These are phyloP conservation scores for Aegilops speltoides DNA, from an alignment of 176 grass and related monocot genomes.

Conservation along the genomic window DNA sequence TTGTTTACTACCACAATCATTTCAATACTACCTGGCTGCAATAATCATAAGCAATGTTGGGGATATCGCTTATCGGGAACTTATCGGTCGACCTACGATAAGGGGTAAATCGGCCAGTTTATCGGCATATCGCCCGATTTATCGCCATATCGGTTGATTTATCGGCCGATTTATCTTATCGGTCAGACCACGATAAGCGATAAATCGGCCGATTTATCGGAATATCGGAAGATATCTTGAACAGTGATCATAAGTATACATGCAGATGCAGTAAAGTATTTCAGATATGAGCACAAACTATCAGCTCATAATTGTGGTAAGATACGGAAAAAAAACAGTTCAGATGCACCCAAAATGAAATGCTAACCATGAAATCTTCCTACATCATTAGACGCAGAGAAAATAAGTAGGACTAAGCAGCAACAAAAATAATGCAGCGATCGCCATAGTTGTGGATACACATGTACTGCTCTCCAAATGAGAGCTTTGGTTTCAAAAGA, in stretches of 20 bases:
- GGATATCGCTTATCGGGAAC: too few relatives aligned
- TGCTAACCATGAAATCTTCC: not conserved
- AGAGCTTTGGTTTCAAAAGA: not conserved
- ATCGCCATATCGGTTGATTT: too few relatives aligned
- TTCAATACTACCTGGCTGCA: not conserved
- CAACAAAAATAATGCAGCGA: not conserved
- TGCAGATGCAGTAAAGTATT: not conserved
- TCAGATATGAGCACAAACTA: conserved; percentile 13
- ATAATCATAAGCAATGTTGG: not conserved
- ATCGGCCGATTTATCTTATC: too few relatives aligned
- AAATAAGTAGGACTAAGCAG: not conserved
- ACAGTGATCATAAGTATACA: not conserved
- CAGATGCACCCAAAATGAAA: not conserved
- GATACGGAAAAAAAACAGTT: not conserved
- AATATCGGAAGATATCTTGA: too few relatives aligned
- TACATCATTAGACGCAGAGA: not conserved
- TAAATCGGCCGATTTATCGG: too few relatives aligned
- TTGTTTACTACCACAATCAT: not conserved
- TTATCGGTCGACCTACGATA: too few relatives aligned
- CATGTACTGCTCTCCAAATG: not conserved
- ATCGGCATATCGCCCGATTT: too few relatives aligned
- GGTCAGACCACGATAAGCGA: too few relatives aligned
- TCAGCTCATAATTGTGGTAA: not conserved
- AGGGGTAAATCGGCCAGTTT: too few relatives aligned
- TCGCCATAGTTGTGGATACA: not conserved